These are phyloP conservation scores for Tetradesmus obliquus DNA, from an alignment of 139 green algal species.

Conservation along the genomic window DNA sequence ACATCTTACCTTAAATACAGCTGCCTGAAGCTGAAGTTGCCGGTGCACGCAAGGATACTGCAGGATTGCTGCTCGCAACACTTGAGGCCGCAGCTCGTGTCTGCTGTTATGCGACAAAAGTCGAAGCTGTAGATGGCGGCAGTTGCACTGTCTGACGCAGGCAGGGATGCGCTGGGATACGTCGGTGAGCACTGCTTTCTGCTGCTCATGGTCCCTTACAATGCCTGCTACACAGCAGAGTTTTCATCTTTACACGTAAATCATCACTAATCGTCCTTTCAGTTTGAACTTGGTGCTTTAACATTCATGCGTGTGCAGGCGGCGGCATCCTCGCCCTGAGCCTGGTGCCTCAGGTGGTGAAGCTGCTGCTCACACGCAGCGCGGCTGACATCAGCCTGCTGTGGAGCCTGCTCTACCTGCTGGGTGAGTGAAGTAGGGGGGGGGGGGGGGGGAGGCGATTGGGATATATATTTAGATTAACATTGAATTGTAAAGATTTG, in stretches of 20 bases:
- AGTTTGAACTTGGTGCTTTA: neutral
- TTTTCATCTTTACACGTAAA: neutral
- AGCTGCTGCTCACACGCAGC: conserved; percentile 18
- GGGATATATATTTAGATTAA: too few species aligned
- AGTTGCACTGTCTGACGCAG: neutral
- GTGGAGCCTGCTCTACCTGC: conserved; percentile 24
- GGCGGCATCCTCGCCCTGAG: conserved; percentile 26
- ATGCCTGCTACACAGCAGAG: neutral
- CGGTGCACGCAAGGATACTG: too few species aligned
- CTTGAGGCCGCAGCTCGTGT: too few species aligned
- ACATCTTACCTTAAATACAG: too few species aligned
- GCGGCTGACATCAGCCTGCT: too few species aligned
- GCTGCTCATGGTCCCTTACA: neutral
- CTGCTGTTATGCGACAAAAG: too few species aligned
- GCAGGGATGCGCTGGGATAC: neutral
- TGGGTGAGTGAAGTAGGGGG: conserved; percentile 10
- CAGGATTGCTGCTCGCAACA: too few species aligned
- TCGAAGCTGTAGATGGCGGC: neutral
- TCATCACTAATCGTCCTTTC: neutral
- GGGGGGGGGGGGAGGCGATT: too few species aligned
- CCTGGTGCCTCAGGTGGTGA: conserved; percentile 31
- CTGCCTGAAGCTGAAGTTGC: too few species aligned
- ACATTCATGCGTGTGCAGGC: neutral
- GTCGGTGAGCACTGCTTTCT: neutral
- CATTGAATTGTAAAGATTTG: neutral